Evolutionary conservation across 2,329 filamentous ascomycete genomes (phyloP), one percentile per base, ranked within the genome.

Genomic region (Biscogniauxia marginata): DNA sequence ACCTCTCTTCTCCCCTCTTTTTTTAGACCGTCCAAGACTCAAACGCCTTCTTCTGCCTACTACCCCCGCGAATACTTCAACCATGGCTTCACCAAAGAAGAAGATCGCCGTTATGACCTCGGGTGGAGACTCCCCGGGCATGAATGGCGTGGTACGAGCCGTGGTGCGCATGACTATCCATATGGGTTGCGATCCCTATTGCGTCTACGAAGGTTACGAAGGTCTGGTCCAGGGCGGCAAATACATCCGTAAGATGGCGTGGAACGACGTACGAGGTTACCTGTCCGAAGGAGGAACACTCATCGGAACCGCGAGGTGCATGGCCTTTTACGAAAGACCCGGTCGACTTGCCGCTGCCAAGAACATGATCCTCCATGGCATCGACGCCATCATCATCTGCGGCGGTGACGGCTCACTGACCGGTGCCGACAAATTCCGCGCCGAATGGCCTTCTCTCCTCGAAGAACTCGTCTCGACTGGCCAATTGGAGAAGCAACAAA

Each of bases 401-500:
- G 95, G 95, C 72, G 95, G 95, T 77, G 95, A 99, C 72, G 95
- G 95, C 61, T 96, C 91, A 63, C 83, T 99, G 69, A 99, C 95
- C 9, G 95, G 95, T 70, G 95, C 95, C 53, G 95, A 99, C 79
- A 88, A 86, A 69, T 98, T 99, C 78, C 86, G 95, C 61, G 79
- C 84, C 50, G 95, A 99, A 73, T 99, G 95, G 95, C 91, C 93
- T 3, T 86, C 89, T 46, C 81, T 99, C 62, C 74, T 99, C 57
- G 79, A 90, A 52, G 95, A 99, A 78, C 83, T 99, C 59, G 89
- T 98, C 34, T 71, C 84, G 50, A 89, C 76, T 2, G 86, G 86
- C 52, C 82, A 93, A 68, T 80, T 97, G 66, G 87, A 84, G 6
- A 68, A 78, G 46, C 83, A 88, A 55, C 88, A 96, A 71, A 77